Evolutionary conservation across 129 eudicot genomes (phyloP), one percentile per base, ranked within the genome.

Genomic region (Chrysanthemum makinoi): DNA sequence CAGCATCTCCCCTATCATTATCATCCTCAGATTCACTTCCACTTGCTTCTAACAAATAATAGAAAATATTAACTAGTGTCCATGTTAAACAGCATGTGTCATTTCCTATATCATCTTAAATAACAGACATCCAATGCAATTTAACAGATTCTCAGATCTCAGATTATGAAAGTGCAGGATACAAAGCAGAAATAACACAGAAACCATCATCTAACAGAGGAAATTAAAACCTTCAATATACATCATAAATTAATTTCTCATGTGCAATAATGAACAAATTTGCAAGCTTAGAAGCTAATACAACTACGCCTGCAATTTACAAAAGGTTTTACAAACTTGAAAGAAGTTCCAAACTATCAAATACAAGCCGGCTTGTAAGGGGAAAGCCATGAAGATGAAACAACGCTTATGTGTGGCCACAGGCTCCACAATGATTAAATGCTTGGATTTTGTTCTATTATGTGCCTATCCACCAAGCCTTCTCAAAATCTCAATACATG

Each of bases 11-110:
- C 78, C 99, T 86, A 46, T 94, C 99, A 68, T 85, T 90, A 54
- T 94, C 99, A 73, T 89, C 96, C 66, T 94, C 99, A 4, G 99
- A 87, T 70, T 87, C 99, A 81, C 97, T 94, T 51, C 85, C 81
- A 72, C 88, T 89, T 70, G 86, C 86, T 70, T 86, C 96, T 82
- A 80, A 67, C 69, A 68, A 30, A 62, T 57, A 26, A 72, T 67
- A 60, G 39, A 24, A 46, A 7, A 46, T 57, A 60, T 44, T 39
- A 39, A 6, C 7, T 39, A 39, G 46, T 39, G 46, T 39, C 9
- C 46, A 39, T 39, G 10, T 39, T 39, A 39, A 39, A 39, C 46
- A 39, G 46, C 46, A 39, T 39, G 46, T n/a, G 14, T 16, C 54
- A 5, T 13, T 19, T 35, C 14, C 8, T 55, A 35, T 69, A 17